These are phyloP conservation scores for Agarophyton chilense DNA, from an alignment of 23 red algal genomes.

Conservation along the genomic window DNA sequence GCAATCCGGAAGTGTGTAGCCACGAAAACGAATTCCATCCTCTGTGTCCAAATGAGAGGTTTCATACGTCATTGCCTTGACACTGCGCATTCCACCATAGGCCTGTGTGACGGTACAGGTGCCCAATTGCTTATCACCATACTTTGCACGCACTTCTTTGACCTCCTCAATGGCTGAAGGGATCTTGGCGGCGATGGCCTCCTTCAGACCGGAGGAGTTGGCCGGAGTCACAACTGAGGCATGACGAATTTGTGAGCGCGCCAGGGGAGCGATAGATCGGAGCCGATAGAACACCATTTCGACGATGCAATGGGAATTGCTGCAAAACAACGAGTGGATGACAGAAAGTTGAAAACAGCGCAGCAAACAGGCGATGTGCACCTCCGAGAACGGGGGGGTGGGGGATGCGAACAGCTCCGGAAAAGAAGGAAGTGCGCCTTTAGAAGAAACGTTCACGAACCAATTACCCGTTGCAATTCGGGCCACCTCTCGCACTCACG, in stretches of 20 bases:
- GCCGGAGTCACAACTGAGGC: conserved; percentile 1
- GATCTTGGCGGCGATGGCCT: conserved; percentile 66
- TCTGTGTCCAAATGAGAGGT: conserved; percentile 92
- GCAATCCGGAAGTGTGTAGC: conserved; percentile 93
- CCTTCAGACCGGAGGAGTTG: conserved; percentile 55
- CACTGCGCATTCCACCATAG: conserved; percentile 94
- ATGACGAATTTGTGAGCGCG: conserved; percentile 17
- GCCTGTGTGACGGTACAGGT: conserved; percentile 90
- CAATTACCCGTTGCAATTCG: not conserved
- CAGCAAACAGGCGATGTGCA: not conserved
- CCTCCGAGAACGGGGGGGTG: not conserved
- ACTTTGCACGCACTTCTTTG: conserved; percentile 72
- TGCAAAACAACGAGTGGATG: not conserved
- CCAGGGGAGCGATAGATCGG: conserved; percentile 7
- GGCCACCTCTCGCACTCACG: not conserved
- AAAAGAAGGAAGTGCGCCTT: not conserved
- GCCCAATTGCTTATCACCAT: conserved; percentile 87
- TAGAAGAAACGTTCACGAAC: not conserved
- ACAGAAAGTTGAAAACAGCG: not conserved
- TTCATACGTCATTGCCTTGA: conserved; percentile 98
- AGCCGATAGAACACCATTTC: not conserved
- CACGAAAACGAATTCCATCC: conserved; percentile 97
- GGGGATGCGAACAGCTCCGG: no score
- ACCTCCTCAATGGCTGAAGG: conserved; percentile 75
- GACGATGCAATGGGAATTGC: no score